These are phyloP conservation scores for Fusarium tupiense DNA, from an alignment of 2,329 filamentous ascomycete genomes.

Conservation along the genomic window DNA sequence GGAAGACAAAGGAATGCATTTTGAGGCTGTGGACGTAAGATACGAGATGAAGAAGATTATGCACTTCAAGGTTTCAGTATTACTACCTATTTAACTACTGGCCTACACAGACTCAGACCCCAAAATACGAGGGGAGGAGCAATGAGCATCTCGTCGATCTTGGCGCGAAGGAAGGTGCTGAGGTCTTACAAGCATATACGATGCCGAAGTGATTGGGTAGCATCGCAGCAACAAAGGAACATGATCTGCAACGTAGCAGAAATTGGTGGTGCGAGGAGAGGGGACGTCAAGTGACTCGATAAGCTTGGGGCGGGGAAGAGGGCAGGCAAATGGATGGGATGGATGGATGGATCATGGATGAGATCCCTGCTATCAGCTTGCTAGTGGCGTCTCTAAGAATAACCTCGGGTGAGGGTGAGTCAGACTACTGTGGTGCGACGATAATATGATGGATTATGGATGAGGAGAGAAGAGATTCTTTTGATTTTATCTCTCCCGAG, in stretches of 20 bases:
- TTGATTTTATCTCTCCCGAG: background rate
- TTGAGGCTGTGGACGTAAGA: background rate
- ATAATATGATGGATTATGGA: background rate
- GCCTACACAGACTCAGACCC: constrained; percentile 4
- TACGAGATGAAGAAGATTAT: background rate
- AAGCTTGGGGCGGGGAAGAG: constrained; percentile 1
- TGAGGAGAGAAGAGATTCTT: background rate
- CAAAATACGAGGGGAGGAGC: background rate
- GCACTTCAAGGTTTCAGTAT: background rate
- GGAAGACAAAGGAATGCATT: constrained; percentile 12
- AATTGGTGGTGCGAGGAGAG: background rate
- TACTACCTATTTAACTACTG: background rate
- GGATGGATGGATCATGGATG: background rate
- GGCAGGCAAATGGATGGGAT: background rate
- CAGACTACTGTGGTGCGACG: background rate
- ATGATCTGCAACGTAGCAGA: constrained; percentile 31
- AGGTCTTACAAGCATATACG: background rate
- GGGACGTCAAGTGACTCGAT: constrained; percentile 7
- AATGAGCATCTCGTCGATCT: constrained; percentile 1
- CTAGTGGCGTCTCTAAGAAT: background rate
- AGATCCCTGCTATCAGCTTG: background rate
- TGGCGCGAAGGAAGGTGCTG: background rate
- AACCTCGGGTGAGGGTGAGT: background rate
- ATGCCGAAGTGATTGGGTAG: constrained; percentile 18
- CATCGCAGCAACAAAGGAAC: constrained; percentile 16